phyloP scores from a whole-genome alignment of 2,329 filamentous ascomycete genomes.

The Claviceps sp. region DNA sequence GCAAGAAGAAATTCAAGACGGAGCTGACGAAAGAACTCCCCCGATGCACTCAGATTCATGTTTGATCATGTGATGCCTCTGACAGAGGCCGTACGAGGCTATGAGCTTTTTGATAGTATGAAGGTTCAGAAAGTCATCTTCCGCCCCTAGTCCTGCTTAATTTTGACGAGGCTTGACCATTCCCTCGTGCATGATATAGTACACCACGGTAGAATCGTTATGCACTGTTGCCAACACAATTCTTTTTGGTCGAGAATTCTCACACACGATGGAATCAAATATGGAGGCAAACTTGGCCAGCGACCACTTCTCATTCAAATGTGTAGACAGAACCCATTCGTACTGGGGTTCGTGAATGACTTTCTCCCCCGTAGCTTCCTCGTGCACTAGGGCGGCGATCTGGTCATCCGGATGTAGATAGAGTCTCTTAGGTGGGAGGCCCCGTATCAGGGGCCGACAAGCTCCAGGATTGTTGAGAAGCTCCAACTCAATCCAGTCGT shows the following conservation, averaged over 20 bases:
- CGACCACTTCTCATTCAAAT: constrained; percentile 61
- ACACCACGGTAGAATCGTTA: constrained; percentile 71
- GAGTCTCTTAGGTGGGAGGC: constrained; percentile 57
- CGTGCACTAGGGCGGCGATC: constrained; percentile 53
- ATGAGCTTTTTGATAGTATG: constrained; percentile 59
- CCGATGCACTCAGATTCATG: constrained; percentile 48
- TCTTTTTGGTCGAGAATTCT: constrained; percentile 45
- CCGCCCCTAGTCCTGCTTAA: constrained; percentile 35
- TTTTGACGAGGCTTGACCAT: constrained; percentile 79
- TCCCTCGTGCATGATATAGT: constrained; percentile 78
- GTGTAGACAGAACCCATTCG: constrained; percentile 68
- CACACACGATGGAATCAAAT: constrained; percentile 47
- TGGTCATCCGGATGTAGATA: constrained; percentile 79
- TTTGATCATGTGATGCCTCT: constrained; percentile 63
- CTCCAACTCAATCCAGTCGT: constrained; percentile 55
- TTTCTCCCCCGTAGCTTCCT: constrained; percentile 32
- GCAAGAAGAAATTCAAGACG: neutral
- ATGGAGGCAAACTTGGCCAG: constrained; percentile 51
- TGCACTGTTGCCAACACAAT: constrained; percentile 63
- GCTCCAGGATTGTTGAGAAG: constrained; percentile 33
- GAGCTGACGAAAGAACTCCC: neutral
- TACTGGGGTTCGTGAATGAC: constrained; percentile 39
- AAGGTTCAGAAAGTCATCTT: constrained; percentile 65
- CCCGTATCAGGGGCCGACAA: constrained; percentile 53
- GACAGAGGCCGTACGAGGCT: constrained; percentile 51